Evolutionary conservation across 2,329 filamentous ascomycete genomes (phyloP).

Genomic region (Aureobasidium vineae): DNA sequence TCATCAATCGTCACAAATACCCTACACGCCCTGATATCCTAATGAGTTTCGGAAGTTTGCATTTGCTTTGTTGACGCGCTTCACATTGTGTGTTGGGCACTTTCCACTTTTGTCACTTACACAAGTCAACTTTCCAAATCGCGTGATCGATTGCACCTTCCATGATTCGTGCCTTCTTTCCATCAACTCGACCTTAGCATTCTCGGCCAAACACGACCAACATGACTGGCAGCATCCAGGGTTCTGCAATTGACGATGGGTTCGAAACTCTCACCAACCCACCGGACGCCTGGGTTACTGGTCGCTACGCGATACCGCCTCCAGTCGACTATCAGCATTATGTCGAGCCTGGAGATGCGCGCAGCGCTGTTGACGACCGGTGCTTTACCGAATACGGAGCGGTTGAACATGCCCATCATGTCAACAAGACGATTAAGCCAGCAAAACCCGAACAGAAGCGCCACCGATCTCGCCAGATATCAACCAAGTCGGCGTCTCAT

Average conservation of each 20-base stretch:
- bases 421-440: not conserved
- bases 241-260: constrained; percentile 23
- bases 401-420: not conserved
- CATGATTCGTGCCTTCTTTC: not conserved
- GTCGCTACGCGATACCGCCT: not conserved
- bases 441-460: not conserved
- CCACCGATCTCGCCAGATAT: not conserved
- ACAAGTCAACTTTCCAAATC: not conserved
- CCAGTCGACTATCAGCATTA: constrained; percentile 15
- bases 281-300: constrained; percentile 4
- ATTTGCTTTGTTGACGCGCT: not conserved
- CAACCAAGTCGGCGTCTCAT: not conserved
- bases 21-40: not conserved
- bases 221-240: constrained; percentile 20
- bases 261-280: constrained; percentile 21
- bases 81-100: constrained; percentile 3
- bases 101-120: not conserved
- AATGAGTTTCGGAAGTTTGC: not conserved
- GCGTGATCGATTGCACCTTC: not conserved
- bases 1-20: not conserved
- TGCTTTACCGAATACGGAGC: constrained; percentile 12
- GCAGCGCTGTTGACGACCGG: constrained; percentile 24
- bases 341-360: constrained; percentile 21
- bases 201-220: not conserved
- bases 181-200: not conserved